These are phyloP conservation scores for Nasturtium officinale DNA, from an alignment of 345 rosid species.

Conservation along the genomic window DNA sequence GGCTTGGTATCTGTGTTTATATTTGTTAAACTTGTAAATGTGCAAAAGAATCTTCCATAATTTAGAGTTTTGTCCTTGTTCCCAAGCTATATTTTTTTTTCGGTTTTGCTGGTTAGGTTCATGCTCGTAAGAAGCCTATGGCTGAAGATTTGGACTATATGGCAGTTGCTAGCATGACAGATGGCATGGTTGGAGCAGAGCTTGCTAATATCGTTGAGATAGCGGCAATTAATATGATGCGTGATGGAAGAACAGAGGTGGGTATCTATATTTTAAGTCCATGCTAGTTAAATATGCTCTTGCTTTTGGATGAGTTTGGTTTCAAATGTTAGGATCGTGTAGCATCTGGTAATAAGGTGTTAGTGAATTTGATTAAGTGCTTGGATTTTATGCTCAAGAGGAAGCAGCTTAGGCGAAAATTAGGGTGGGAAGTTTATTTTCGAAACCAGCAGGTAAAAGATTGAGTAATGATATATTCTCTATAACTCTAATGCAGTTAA, in stretches of 20 bases:
- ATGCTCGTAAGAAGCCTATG: constrained; percentile 95
- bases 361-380: background rate
- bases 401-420: constrained; percentile 4
- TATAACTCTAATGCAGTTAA: constrained; percentile 61
- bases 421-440: background rate
- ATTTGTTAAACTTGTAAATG: background rate
- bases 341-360: constrained; percentile 20
- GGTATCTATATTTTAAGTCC: constrained; percentile 15
- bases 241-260: constrained; percentile 93
- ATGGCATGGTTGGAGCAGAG: constrained; percentile 99
- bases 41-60: background rate
- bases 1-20: background rate
- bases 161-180: constrained; percentile 92
- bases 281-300: background rate
- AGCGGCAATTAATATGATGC: constrained; percentile 92
- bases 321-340: background rate
- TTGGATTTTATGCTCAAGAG: background rate
- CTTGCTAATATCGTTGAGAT: constrained; percentile 91
- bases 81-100: background rate
- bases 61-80: constrained; percentile 11
- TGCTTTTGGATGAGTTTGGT: background rate
- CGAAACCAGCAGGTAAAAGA: constrained; percentile 15
- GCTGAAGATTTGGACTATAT: constrained; percentile 90
- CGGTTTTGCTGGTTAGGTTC: constrained; percentile 55
- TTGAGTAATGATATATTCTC: background rate